Evolutionary conservation across 108 stramenopile genomes (phyloP), one percentile per base, ranked within the genome.

Genomic region (Cylindrotheca fusiformis): DNA sequence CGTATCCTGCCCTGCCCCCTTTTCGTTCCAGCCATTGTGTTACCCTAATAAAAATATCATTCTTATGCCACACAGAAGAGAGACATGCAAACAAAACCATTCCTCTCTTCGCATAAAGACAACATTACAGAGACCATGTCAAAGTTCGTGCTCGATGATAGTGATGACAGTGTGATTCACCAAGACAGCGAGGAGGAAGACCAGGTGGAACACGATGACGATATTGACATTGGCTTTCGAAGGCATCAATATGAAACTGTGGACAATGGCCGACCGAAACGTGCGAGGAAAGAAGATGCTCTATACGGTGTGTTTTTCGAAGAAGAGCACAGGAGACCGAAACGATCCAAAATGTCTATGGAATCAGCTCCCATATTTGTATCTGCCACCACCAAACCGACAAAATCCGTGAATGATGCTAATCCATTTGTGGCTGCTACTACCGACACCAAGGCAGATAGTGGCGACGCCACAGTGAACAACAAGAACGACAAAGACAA

Each of bases 261-360:
- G 18, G 44, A 24, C 5, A 51, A 56, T 28, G 33, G 58, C 14
- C 22, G 66, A 8, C 31, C 26, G 29, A 61, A 61, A 44, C n/a
- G 54, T 1, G 31, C 10, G 27, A 46, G 52, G 0, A 68, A 76
- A 52, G 72, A 73, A 12, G 67, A 72, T 24, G 71, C 72, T 12
- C 59, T 74, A 18, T 76, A 76, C 50, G 75, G 79, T 14, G 67
- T 76, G 32, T 76, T 80, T 53, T 30, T 29, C 14, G n/a, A n/a
- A n/a, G 51, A 55, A 62, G 49, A 47, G 47, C 23, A 61, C 3
- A 14, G 5, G 24, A 3, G 24, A 47, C n/a, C 30, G 52, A 17
- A 53, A 19, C 18, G 26, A 4, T 29, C 28, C 48, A 56, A 32
- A 23, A n/a, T n/a, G n/a, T n/a, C n/a, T n/a, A 19, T 55, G 33